A percentile compares a stretch with the other conserved stretches of the same genome.
Conservation (phyloP, 352 stramenopile species). For the Pythium rhizo-oryzae region DNA sequence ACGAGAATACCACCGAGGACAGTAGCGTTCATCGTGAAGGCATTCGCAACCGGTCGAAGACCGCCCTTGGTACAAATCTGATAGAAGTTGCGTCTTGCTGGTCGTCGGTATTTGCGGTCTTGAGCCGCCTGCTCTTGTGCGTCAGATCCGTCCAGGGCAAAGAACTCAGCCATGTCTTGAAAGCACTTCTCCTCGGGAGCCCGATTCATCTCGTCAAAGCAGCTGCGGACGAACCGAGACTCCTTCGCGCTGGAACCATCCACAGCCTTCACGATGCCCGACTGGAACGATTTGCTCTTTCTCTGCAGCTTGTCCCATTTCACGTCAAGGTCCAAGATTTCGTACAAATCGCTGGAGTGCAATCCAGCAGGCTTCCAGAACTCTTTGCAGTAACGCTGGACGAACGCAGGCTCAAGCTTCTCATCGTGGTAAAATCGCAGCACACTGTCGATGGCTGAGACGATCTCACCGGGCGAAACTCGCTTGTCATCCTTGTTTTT, state of each 20-base stretch:
- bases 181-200: conserved; percentile 83
- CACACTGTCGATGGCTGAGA: conserved; percentile 88
- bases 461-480: conserved; percentile 72
- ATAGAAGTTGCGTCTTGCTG: conserved; percentile 85
- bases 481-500: conserved; percentile 64
- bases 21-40: conserved; percentile 88
- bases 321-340: conserved; percentile 86
- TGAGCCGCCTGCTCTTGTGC: conserved; percentile 52
- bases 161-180: conserved; percentile 87
- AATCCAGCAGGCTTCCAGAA: conserved; percentile 89
- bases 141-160: conserved; percentile 76
- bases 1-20: conserved; percentile 80
- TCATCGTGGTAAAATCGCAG: conserved; percentile 90
- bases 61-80: conserved; percentile 88
- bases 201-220: conserved; percentile 75
- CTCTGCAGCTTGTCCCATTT: conserved; percentile 90
- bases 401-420: conserved; percentile 86
- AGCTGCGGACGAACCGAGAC: conserved; percentile 81
- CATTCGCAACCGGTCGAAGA: conserved; percentile 62
- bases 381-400: conserved; percentile 91
- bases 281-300: conserved; percentile 79
- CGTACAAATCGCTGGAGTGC: conserved; percentile 79
- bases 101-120: conserved; percentile 73
- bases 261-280: conserved; percentile 62
- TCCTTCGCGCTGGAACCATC: conserved; percentile 73